These are phyloP conservation scores for Phytophthora gonapodyides DNA, from an alignment of 352 stramenopile genomes.

Conservation along the genomic window DNA sequence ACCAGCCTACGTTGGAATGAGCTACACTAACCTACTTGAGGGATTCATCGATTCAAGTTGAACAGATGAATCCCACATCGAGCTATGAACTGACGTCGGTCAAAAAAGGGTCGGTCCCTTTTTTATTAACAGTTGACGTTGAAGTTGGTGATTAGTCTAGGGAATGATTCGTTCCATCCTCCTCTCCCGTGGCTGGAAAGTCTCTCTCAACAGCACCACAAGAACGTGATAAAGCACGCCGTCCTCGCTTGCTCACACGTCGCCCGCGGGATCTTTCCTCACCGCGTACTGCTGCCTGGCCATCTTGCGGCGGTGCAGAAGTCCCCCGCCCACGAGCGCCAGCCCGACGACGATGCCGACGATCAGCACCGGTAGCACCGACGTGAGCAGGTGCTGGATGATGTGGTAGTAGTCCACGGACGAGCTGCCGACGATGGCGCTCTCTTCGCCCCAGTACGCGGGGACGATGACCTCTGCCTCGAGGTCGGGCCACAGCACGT, in stretches of 20 bases:
- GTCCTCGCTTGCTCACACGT: slow-evolving; percentile 7
- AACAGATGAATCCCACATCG: too few relatives aligned
- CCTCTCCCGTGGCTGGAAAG: too few relatives aligned
- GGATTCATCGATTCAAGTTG: too few relatives aligned
- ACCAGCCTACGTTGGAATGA: too few relatives aligned
- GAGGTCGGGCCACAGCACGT: slow-evolving; percentile 65
- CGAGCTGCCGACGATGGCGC: slow-evolving; percentile 35
- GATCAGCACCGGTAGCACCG: slow-evolving; percentile 56
- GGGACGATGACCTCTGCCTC: slow-evolving; percentile 60
- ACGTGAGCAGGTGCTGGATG: slow-evolving; percentile 43
- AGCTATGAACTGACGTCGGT: too few relatives aligned
- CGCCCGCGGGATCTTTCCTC: slow-evolving; percentile 22
- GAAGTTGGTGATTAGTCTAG: too few relatives aligned
- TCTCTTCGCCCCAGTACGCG: slow-evolving; percentile 62
- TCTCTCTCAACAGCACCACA: too few relatives aligned
- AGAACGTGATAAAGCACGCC: too few relatives aligned
- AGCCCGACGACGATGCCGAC: slow-evolving; percentile 46
- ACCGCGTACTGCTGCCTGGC: slow-evolving; percentile 29
- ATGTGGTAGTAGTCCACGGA: slow-evolving; percentile 49
- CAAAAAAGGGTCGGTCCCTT: too few relatives aligned
- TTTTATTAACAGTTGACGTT: too few relatives aligned
- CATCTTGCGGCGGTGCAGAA: slow-evolving; percentile 47
- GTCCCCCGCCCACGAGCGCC: slow-evolving; percentile 34
- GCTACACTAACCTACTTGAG: too few relatives aligned
- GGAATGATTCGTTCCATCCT: too few relatives aligned